Evolutionary conservation across 2,329 filamentous ascomycete species (phyloP).

Genomic region (Aureobasidium leucospermi): DNA sequence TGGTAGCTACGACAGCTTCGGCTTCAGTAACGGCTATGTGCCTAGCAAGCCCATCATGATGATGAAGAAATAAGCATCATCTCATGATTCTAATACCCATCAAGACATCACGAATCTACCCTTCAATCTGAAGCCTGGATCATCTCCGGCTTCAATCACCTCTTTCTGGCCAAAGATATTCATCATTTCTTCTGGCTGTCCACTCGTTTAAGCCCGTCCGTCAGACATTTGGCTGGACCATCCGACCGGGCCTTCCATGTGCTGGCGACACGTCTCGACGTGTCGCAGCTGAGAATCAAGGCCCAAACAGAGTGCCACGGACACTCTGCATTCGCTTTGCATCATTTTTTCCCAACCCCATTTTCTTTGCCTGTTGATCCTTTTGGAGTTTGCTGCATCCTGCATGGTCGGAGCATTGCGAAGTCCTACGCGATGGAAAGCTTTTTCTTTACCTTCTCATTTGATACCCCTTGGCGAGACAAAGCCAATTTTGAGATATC

Average conservation of each 20-base stretch:
- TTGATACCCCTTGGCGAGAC: slow-evolving; percentile 10
- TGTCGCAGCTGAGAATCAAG: slow-evolving; percentile 6
- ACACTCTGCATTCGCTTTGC: slow-evolving; percentile 14
- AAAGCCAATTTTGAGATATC: slow-evolving; percentile 9
- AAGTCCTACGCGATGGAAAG: not conserved
- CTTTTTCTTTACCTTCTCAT: slow-evolving; percentile 4
- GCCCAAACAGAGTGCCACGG: slow-evolving; percentile 13
- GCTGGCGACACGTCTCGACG: not conserved
- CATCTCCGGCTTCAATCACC: slow-evolving; percentile 8
- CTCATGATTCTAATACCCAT: not conserved
- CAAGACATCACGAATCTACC: slow-evolving; percentile 8
- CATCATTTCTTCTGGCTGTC: slow-evolving; percentile 5
- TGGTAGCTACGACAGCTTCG: slow-evolving; percentile 11
- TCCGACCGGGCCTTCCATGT: slow-evolving; percentile 6
- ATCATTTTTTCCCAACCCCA: not conserved
- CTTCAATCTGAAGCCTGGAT: slow-evolving; percentile 1
- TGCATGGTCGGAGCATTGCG: slow-evolving; percentile 12
- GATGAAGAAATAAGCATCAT: slow-evolving; percentile 5
- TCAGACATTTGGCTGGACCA: slow-evolving; percentile 12
- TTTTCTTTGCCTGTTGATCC: not conserved
- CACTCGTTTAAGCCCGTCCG: slow-evolving; percentile 9
- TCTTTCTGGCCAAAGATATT: slow-evolving; percentile 11
- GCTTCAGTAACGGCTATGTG: slow-evolving; percentile 7
- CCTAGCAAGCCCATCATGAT: slow-evolving; percentile 13
- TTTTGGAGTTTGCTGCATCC: slow-evolving; percentile 5